Percentiles rank a stretch among this genome's conserved stretches.
These are phyloP conservation scores for Stephania japonica DNA, from an alignment of 164 flowering plant species.

Conservation along the genomic window DNA sequence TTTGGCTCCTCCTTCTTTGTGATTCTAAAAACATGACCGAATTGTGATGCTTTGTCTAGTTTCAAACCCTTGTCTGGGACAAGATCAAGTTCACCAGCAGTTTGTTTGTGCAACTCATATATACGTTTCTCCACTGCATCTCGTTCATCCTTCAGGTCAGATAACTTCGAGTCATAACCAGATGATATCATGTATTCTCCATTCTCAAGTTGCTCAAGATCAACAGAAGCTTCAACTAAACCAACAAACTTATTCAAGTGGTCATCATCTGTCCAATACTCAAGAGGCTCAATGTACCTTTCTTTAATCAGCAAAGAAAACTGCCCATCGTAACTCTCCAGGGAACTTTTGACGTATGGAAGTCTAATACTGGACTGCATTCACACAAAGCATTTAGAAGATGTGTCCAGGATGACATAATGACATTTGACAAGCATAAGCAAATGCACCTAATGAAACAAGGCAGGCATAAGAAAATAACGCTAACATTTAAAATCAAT, in stretches of 20 bases:
- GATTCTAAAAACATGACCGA: constrained; percentile 94
- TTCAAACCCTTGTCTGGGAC: constrained; percentile 78
- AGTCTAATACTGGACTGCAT: constrained; percentile 85
- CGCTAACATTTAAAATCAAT: neutral
- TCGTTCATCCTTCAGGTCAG: constrained; percentile 60
- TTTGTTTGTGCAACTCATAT: constrained; percentile 66
- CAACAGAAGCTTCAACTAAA: constrained; percentile 86
- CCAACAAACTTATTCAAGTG: constrained; percentile 77
- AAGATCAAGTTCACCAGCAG: constrained; percentile 84
- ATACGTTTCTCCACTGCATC: constrained; percentile 68
- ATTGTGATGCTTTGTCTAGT: constrained; percentile 87
- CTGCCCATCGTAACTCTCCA: constrained; percentile 68
- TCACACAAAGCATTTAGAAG: constrained; percentile 14
- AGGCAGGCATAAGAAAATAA: neutral
- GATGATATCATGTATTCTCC: constrained; percentile 94
- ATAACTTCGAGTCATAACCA: constrained; percentile 58
- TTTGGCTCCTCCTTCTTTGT: constrained; percentile 99
- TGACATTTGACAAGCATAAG: neutral
- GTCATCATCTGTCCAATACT: constrained; percentile 67
- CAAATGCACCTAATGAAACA: neutral
- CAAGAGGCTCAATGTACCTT: constrained; percentile 57
- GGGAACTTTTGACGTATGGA: constrained; percentile 70
- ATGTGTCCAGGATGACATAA: neutral
- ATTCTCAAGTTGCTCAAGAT: constrained; percentile 92
- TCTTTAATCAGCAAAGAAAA: constrained; percentile 65